Evolutionary conservation across 345 rosid genomes (phyloP).

Genomic region (Carallia pectinifolia): DNA sequence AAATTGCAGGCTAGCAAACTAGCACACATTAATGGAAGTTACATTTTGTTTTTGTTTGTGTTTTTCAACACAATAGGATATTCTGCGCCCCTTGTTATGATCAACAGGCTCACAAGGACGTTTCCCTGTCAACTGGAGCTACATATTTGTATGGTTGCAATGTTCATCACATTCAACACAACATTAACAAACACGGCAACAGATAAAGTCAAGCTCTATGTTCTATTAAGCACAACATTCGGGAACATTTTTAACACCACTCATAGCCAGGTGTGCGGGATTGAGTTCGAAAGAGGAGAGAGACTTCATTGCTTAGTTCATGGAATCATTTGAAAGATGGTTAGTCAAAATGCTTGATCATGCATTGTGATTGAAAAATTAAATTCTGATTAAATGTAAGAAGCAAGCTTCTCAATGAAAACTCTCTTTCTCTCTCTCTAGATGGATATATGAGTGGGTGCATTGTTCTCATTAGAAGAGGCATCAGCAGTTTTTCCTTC

Average conservation of each 20-base stretch:
- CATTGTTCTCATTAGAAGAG: no score
- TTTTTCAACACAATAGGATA: constrained; percentile 46
- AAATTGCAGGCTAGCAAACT: constrained; percentile 38
- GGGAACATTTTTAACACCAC: constrained; percentile 20
- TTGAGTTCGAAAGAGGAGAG: neutral
- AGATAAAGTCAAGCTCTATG: constrained; percentile 17
- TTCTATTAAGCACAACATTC: constrained; percentile 26
- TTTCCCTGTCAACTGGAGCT: constrained; percentile 56
- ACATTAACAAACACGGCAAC: constrained; percentile 38
- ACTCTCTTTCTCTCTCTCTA: no score
- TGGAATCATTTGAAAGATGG: neutral
- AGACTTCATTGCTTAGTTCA: neutral
- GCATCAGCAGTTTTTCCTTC: no score
- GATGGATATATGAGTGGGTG: no score
- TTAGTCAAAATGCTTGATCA: no score
- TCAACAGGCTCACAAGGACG: constrained; percentile 45
- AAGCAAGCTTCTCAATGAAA: no score
- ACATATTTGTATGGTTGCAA: constrained; percentile 38
- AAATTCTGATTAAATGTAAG: no score
- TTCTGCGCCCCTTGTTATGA: constrained; percentile 42
- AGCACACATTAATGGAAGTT: constrained; percentile 27
- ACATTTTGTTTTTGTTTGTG: constrained; percentile 29
- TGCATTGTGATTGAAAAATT: no score
- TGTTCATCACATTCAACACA: constrained; percentile 38
- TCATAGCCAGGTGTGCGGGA: constrained; percentile 4